Conservation (phyloP, 31 red algal genomes). For the Odonthalia washingtoniensis region DNA sequence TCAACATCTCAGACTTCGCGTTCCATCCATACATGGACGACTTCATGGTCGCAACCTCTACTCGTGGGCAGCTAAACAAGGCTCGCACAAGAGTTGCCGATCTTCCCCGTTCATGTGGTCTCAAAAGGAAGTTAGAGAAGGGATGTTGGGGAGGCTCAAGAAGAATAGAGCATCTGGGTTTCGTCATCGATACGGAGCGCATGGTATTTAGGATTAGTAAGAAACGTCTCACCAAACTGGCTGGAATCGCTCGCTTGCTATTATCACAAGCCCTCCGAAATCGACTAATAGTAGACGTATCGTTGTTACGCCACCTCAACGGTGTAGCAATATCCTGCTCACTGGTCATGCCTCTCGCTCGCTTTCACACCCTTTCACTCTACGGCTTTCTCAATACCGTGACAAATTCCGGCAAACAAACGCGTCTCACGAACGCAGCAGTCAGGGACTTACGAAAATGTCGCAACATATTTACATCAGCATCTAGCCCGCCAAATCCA, state of each 20-base stretch:
- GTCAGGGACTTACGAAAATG: slow-evolving; percentile 31
- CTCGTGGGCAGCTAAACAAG: neutral
- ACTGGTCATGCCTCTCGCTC: slow-evolving; percentile 13
- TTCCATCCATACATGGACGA: slow-evolving; percentile 60
- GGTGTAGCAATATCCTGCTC: slow-evolving; percentile 11
- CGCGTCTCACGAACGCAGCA: neutral
- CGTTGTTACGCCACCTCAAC: slow-evolving; percentile 27
- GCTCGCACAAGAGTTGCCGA: neutral
- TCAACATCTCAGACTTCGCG: neutral
- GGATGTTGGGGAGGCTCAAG: slow-evolving; percentile 3
- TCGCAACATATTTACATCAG: neutral
- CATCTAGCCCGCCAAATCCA: slow-evolving; percentile 7
- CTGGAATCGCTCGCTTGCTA: neutral
- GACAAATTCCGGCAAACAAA: neutral
- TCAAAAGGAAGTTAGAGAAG: neutral
- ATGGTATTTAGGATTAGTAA: slow-evolving; percentile 15
- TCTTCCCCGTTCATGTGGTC: neutral
- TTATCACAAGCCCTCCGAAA: slow-evolving; percentile 11
- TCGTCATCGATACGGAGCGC: no score
- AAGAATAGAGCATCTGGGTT: slow-evolving; percentile 17
- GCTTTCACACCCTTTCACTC: slow-evolving; percentile 35
- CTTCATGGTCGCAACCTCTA: slow-evolving; percentile 32
- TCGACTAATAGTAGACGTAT: neutral
- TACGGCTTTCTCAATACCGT: neutral
- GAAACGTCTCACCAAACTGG: neutral